Evolutionary conservation across 179 eudicot genomes (phyloP), one percentile per base, ranked within the genome.

Genomic region (Amaranthus tricolor): DNA sequence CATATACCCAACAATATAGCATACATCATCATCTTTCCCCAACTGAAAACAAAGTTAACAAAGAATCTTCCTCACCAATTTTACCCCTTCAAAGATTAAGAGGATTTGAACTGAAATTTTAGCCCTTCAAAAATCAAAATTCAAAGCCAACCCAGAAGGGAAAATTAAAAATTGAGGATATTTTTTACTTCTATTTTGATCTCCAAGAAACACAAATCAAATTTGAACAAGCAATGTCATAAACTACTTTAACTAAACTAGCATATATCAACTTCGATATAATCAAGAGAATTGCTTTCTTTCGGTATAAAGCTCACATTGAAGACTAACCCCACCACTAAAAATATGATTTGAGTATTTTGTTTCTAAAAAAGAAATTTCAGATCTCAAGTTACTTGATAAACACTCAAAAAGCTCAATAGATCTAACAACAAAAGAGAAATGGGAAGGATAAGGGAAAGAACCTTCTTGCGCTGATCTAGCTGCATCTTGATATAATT

Each of bases 381-480:
- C 31, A 76, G 88, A 82, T 82, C 86, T 80, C 49, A 78, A 54
- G 16, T 72, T 74, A 76, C 81, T 72, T 61, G 13, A 72, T 15
- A 75, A 45, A 78, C 73, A 74, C 43, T 77, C 57, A 61, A 72
- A 31, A 31, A 71, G 9, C 50, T 16, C 63, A 56, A 40, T 16
- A 76, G n/a, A 61, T 6, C 44, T 16, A 31, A 20, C 60, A 49
- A 50, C 40, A 61, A 75, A 52, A 43, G 9, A 14, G 3, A 65
- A 45, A 16, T 2, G 31, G 54, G 51, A 9, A 11, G 15, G 19
- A 49, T 67, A 64, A 48, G n/a, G 54, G 56, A 48, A 70, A 51
- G 6, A 62, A 92, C 97, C 97, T 89, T 91, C 73, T 81, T 88
- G 44, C 91, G 81, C 82, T 85, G 96, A 88, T 88, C 94, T 76